A percentile compares a stretch with the other conserved stretches of the same genome.
phyloP scores from a whole-genome alignment of 106 monocot species.

The Dendrobium catenatum region DNA sequence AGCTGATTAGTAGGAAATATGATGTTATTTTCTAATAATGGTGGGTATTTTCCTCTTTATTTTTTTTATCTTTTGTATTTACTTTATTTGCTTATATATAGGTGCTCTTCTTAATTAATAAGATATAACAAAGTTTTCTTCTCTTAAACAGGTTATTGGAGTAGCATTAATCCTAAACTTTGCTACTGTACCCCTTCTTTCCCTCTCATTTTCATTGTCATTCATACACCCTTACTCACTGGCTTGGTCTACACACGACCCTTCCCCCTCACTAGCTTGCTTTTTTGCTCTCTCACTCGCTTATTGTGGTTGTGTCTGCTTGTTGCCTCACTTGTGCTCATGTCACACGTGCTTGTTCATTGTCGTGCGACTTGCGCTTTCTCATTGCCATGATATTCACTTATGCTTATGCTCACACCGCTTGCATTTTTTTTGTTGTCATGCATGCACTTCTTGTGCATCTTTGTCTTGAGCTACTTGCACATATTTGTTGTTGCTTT shows the following conservation, averaged over 20 bases:
- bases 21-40: too few species aligned
- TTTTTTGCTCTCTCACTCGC: too few species aligned
- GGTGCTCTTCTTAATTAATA: background rate
- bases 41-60: too few species aligned
- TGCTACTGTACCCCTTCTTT: background rate
- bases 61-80: too few species aligned
- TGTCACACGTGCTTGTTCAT: background rate
- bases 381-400: too few species aligned
- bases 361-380: too few species aligned
- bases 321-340: background rate
- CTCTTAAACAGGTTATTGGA: background rate
- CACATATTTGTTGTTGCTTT: too few species aligned
- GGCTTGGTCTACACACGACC: background rate
- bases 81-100: background rate
- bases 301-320: too few species aligned
- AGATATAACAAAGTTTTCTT: background rate
- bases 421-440: background rate
- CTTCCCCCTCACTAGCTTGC: background rate
- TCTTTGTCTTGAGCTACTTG: too few species aligned
- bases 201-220: background rate
- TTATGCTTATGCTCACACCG: too few species aligned
- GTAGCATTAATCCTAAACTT: background rate
- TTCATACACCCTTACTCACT: background rate
- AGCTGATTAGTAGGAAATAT: background rate
- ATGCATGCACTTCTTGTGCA: background rate